phyloP scores from a whole-genome alignment of 2,329 filamentous ascomycete genomes.

The Talaromyces rugulosus region DNA sequence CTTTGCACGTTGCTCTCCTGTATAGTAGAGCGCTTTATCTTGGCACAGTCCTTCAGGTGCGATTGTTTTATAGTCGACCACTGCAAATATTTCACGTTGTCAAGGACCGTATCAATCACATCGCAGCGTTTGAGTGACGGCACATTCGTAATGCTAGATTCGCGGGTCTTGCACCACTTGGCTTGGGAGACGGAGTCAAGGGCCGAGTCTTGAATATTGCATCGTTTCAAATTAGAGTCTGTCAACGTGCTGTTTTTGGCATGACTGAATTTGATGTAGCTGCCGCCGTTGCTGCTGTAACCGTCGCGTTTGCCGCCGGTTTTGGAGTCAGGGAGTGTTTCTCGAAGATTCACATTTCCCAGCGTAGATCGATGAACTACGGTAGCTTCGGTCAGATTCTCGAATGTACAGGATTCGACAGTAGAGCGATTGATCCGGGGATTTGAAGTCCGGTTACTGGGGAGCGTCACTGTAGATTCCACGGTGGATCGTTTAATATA shows the following conservation, averaged over 20 bases:
- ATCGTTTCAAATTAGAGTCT: neutral
- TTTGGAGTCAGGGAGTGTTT: neutral
- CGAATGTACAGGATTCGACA: slow-evolving; percentile 12
- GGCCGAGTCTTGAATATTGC: neutral
- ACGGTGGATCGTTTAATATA: neutral
- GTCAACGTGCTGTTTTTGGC: slow-evolving; percentile 4
- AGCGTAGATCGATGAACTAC: slow-evolving; percentile 4
- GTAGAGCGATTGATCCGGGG: slow-evolving; percentile 13
- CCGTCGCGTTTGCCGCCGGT: neutral
- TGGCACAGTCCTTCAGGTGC: slow-evolving; percentile 7
- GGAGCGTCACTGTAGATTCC: neutral
- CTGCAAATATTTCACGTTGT: neutral
- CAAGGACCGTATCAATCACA: slow-evolving; percentile 2
- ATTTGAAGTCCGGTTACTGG: slow-evolving; percentile 11
- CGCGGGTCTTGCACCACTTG: slow-evolving; percentile 7
- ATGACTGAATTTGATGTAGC: slow-evolving; percentile 4
- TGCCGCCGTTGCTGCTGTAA: neutral
- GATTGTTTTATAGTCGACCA: slow-evolving; percentile 8
- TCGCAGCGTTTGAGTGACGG: slow-evolving; percentile 6
- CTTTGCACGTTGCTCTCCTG: slow-evolving; percentile 6
- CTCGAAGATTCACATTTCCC: neutral
- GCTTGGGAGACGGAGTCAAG: neutral
- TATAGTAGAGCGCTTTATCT: slow-evolving; percentile 5
- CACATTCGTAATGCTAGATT: slow-evolving; percentile 4
- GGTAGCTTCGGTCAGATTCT: slow-evolving; percentile 11